Evolutionary conservation across 768 basidiomycete genomes (phyloP), one percentile per base, ranked within the genome.

Genomic region (Pleurotus eryngii): DNA sequence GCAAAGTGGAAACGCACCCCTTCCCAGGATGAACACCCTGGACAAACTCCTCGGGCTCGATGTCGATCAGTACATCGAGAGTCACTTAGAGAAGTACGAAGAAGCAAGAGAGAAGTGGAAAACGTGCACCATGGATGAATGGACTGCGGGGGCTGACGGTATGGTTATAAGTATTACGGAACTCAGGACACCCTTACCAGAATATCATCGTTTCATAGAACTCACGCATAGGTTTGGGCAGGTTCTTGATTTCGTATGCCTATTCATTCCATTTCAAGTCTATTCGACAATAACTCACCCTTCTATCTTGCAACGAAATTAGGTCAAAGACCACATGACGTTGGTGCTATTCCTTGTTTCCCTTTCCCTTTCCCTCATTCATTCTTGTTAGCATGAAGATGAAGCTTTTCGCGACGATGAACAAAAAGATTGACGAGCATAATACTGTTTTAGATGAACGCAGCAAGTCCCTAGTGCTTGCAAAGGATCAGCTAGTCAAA

Each of bases 131-230:
- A 67, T 76, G 56, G 77, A 80, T 12, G 82, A 85, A 50, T 85
- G 85, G 85, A 64, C 72, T 4, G 71, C 77, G 22, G 85, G 83
- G 4, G 80, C 78, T 1, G 74, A 82, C 48, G 81, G 83, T 83
- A 38, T 48, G 64, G 51, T 17, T 37, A 45, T 17, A 1, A 35
- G 15, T 17, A 42, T 51, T 45, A 35, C 14, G 48, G 9, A 54
- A 30, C 49, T 35, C 18, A 11, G 40, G 18, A 18, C 35, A 48
- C 35, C 2, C n/a, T 9, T 22, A 26, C 17, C 1, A 17, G 14
- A 45, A 8, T 43, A 55, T n/a, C 40, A 6, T 22, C 48, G 35
- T 43, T 48, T 12, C 49, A 14, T 55, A 83, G 83, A 81, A 60
- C 67, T 84, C 55, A 65, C 70, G 3, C 60, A 61, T 12, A 71